phyloP scores from a whole-genome alignment of 1,139 yeast species.

The Hansenula sp. region DNA sequence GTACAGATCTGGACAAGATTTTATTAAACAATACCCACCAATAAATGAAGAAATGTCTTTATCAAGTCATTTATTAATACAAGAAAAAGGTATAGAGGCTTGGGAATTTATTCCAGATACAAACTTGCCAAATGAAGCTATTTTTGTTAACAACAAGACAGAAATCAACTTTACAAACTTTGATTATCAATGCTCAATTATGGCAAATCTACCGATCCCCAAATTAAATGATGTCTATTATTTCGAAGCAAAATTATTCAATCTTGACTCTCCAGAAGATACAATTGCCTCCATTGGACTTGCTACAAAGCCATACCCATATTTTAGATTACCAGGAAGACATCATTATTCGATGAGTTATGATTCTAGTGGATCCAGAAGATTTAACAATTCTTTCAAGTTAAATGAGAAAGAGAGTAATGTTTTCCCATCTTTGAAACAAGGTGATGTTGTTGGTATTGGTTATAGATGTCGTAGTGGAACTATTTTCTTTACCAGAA shows the following conservation, averaged over 20 bases:
- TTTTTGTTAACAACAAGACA: slow-evolving; percentile 62
- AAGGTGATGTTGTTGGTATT: slow-evolving; percentile 90
- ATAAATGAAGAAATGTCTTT: slow-evolving; percentile 35
- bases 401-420: slow-evolving; percentile 46
- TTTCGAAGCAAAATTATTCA: slow-evolving; percentile 74
- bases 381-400: slow-evolving; percentile 74
- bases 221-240: slow-evolving; percentile 83
- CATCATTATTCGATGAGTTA: slow-evolving; percentile 82
- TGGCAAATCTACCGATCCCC: slow-evolving; percentile 86
- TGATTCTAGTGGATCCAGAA: slow-evolving; percentile 77
- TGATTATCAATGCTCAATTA: slow-evolving; percentile 70
- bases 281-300: slow-evolving; percentile 65
- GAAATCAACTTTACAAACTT: slow-evolving; percentile 72
- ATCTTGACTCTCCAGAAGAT: slow-evolving; percentile 51
- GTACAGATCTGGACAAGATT: slow-evolving; percentile 53
- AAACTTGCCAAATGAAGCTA: slow-evolving; percentile 53
- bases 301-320: slow-evolving; percentile 85
- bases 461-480: slow-evolving; percentile 83
- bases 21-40: slow-evolving; percentile 49
- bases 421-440: slow-evolving; percentile 67
- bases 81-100: slow-evolving; percentile 89
- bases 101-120: slow-evolving; percentile 85
- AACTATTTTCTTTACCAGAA: slow-evolving; percentile 81
- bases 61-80: slow-evolving; percentile 49
- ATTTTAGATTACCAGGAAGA: slow-evolving; percentile 72